Conservation (phyloP, 1,284 basidiomycete species). For the Ustilago trichophora region DNA sequence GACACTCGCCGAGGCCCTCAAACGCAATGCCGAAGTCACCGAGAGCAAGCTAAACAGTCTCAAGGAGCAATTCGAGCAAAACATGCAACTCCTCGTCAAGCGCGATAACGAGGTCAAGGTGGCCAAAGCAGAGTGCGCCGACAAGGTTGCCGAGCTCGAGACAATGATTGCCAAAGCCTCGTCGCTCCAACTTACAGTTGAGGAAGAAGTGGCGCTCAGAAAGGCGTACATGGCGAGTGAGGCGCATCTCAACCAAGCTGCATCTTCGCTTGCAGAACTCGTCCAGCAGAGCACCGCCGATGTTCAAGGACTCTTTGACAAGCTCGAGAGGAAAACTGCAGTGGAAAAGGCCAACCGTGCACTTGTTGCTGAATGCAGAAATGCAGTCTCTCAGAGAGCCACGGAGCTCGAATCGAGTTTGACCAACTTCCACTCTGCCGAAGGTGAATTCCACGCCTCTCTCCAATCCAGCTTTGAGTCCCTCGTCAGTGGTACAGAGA, state of each 20-base stretch:
- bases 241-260: conserved; percentile 75
- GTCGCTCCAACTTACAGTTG: conserved; percentile 37
- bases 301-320: conserved; percentile 79
- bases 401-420: conserved; percentile 73
- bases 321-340: conserved; percentile 80
- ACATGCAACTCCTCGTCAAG: conserved; percentile 61
- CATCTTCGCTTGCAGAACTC: conserved; percentile 75
- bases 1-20: conserved; percentile 50
- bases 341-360: conserved; percentile 76
- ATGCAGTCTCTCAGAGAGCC: conserved; percentile 71
- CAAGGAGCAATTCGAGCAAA: conserved; percentile 65
- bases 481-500: conserved; percentile 70
- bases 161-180: conserved; percentile 37
- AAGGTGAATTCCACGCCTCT: conserved; percentile 71
- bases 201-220: conserved; percentile 72
- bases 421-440: conserved; percentile 73
- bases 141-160: conserved; percentile 48
- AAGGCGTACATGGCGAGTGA: conserved; percentile 82
- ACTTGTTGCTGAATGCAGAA: conserved; percentile 74
- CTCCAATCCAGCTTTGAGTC: conserved; percentile 65
- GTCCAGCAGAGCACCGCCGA: conserved; percentile 78
- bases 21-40: conserved; percentile 56
- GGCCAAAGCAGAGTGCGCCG: conserved; percentile 47
- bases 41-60: conserved; percentile 59
- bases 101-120: conserved; percentile 53